Conservation (phyloP, 129 eudicot genomes). For the Ambrosia trifida region DNA sequence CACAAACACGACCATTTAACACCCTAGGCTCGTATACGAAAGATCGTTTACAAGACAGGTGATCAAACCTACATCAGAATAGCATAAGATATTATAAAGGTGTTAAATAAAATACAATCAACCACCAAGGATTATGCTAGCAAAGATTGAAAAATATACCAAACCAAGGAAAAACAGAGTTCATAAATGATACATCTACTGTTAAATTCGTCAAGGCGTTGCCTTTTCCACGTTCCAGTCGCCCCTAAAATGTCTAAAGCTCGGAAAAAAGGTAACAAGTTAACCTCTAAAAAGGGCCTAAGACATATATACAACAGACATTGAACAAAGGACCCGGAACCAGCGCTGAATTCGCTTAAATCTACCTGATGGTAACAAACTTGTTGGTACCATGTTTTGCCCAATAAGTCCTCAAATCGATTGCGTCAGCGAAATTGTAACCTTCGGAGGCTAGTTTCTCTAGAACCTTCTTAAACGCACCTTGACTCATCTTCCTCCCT, state of each 20-base stretch:
- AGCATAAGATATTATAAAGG: background rate
- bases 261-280: background rate
- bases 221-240: background rate
- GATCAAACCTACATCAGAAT: too few species aligned
- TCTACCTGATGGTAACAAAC: slow-evolving; percentile 21
- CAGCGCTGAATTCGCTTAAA: background rate
- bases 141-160: background rate
- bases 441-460: slow-evolving; percentile 21
- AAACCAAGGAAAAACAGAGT: background rate
- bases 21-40: too few species aligned
- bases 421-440: slow-evolving; percentile 11
- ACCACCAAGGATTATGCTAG: too few species aligned
- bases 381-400: slow-evolving; percentile 21
- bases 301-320: slow-evolving; percentile 16
- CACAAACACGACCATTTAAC: too few species aligned
- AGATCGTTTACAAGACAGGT: too few species aligned
- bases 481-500: slow-evolving; percentile 21
- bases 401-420: slow-evolving; percentile 19
- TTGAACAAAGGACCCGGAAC: background rate
- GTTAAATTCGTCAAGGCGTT: slow-evolving; percentile 8
- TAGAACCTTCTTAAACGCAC: slow-evolving; percentile 15
- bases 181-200: slow-evolving; percentile 11
- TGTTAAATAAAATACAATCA: background rate
- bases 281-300: slow-evolving; percentile 13
- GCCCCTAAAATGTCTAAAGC: slow-evolving; percentile 18